Evolutionary conservation across 352 stramenopile species (phyloP), one percentile per base, ranked within the genome.

Genomic region (Phytopythium chamaehyphon): DNA sequence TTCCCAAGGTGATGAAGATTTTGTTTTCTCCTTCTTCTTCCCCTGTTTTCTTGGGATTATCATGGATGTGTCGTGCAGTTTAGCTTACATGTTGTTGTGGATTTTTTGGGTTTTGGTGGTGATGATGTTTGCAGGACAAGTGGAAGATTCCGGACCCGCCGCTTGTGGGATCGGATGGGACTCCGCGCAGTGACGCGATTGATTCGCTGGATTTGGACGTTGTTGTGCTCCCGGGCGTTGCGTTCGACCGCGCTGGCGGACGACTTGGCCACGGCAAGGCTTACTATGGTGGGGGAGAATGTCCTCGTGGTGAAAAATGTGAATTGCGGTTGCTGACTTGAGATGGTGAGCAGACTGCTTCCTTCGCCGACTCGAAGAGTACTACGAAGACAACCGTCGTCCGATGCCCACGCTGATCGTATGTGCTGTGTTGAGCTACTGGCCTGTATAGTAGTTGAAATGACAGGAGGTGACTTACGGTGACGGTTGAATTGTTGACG

Each of bases 61-160:
- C n/a, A n/a, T n/a, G n/a, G n/a, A n/a, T n/a, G n/a, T n/a, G n/a
- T n/a, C n/a, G n/a, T n/a, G n/a, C n/a, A n/a, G n/a, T n/a, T n/a
- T n/a, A n/a, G n/a, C n/a, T n/a, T n/a, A n/a, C n/a, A n/a, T n/a
- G n/a, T n/a, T n/a, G n/a, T n/a, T n/a, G n/a, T n/a, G n/a, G n/a
- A n/a, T n/a, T n/a, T n/a, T n/a, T n/a, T n/a, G n/a, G n/a, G n/a
- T n/a, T n/a, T n/a, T n/a, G n/a, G n/a, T n/a, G n/a, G n/a, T n/a
- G n/a, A n/a, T 59, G 62, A 35, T 19, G 45, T n/a, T 8, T 55
- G 15, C 53, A 94, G 76, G 85, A 91, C 67, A 94, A 93, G 50
- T 96, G 85, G 87, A 66, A 83, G 44, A 96, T 96, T 39, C 83
- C 83, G 16, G 82, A 96, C 45, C 86, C 84, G 12, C 64, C 78